Evolutionary conservation across 345 rosid species (phyloP), one percentile per base, ranked within the genome.

Genomic region (Gynandropsis gynandra): DNA sequence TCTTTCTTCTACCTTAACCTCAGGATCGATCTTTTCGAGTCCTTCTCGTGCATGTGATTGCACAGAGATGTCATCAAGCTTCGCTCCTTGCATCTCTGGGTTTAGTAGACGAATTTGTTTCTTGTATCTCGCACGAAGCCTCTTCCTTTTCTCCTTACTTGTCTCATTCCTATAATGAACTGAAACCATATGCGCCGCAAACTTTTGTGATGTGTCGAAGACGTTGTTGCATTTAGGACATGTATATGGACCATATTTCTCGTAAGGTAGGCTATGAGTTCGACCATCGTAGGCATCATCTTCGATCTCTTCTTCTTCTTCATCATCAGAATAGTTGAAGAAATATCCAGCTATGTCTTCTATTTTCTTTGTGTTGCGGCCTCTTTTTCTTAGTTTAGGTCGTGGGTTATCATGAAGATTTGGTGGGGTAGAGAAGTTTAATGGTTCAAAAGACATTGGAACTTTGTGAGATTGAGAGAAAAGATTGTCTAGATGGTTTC

Each of bases 191-290:
- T 63, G 67, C 8, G 62, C 62, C 7, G 62, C 67, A 54, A 63
- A 63, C 50, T 56, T 64, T 50, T 64, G 68, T 14, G 63, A 56
- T 34, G 52, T 56, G 12, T 50, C 58, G n/a, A 50, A 56, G 14
- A 56, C 33, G 18, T 0, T 36, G 1, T 50, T 35, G 56, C 68
- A 64, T 36, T 36, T 64, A 7, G 68, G 58, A 56, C 68, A 64
- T 36, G 63, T 56, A 36, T 64, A 64, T 27, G 63, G 68, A 36
- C 68, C 66, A 4, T 46, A 55, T 29, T 55, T 63, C 18, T 47
- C 50, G 24, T 48, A 55, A 13, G 67, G 61, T 35, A 64, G 10
- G 20, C 68, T 64, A 43, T 64, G 68, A n/a, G 41, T 64, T 1
- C 63, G 68, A 16, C 63, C 68, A 50, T 64, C 68, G 17, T 64